These are phyloP conservation scores for Melampsora abietis-canadensis DNA, from an alignment of 1,284 basidiomycete species.

Conservation along the genomic window DNA sequence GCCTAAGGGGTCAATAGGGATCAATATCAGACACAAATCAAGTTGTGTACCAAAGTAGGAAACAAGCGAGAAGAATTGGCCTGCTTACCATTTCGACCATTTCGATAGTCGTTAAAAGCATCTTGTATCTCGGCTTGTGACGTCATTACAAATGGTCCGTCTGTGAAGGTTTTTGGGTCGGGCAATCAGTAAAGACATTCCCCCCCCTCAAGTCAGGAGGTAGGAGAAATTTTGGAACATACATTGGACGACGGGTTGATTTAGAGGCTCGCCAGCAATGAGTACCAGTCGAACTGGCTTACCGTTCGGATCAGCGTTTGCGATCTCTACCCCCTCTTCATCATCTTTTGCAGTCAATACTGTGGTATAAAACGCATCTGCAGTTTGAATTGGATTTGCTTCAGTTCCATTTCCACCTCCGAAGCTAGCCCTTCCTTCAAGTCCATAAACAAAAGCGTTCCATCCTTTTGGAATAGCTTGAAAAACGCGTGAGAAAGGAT, in stretches of 20 bases:
- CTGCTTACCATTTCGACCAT: no score
- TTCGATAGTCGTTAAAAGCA: no score
- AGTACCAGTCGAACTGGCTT: slow-evolving; percentile 48
- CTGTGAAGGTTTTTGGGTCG: no score
- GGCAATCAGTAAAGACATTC: no score
- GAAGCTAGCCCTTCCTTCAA: background rate
- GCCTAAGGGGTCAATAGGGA: no score
- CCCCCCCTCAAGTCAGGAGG: no score
- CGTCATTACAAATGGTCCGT: no score
- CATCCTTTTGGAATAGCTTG: slow-evolving; percentile 69
- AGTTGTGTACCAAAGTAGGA: no score
- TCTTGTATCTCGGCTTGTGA: no score
- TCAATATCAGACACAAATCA: no score
- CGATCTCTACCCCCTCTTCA: slow-evolving; percentile 64
- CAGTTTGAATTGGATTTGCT: background rate
- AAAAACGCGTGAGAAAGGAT: slow-evolving; percentile 67
- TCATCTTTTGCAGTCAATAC: slow-evolving; percentile 62
- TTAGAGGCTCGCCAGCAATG: slow-evolving; percentile 81
- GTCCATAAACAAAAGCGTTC: slow-evolving; percentile 52
- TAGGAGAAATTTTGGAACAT: no score
- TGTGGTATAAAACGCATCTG: slow-evolving; percentile 48
- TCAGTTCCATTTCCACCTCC: background rate
- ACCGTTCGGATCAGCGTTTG: slow-evolving; percentile 42
- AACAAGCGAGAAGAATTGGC: no score
- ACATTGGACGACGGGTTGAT: slow-evolving; percentile 59